A percentile compares a stretch with the other conserved stretches of the same genome.
phyloP scores from a whole-genome alignment of 2,329 filamentous ascomycete species.

The Diplodia corticola region DNA sequence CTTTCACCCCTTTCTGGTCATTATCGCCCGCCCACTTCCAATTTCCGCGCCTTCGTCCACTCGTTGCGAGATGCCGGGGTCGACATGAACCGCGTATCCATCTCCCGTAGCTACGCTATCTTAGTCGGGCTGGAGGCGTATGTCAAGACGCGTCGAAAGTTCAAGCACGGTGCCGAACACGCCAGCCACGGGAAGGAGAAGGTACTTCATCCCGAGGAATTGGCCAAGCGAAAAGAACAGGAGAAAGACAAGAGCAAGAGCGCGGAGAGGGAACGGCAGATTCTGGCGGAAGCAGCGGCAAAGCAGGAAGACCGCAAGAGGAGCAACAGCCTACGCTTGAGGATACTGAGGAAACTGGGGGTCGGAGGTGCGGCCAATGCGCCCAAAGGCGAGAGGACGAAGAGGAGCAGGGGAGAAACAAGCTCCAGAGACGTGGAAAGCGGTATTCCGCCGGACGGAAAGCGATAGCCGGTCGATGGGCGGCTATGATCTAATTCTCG shows the following conservation, averaged over 20 bases:
- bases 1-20: slow-evolving; percentile 72
- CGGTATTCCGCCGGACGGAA: slow-evolving; percentile 37
- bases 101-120: slow-evolving; percentile 79
- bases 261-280: slow-evolving; percentile 62
- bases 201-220: slow-evolving; percentile 62
- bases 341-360: slow-evolving; percentile 33
- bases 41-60: slow-evolving; percentile 79
- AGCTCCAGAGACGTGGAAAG: slow-evolving; percentile 34
- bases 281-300: slow-evolving; percentile 42
- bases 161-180: slow-evolving; percentile 57
- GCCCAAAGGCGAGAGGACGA: slow-evolving; percentile 27
- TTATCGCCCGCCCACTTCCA: slow-evolving; percentile 79
- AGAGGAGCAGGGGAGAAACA: not conserved
- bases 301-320: slow-evolving; percentile 46
- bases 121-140: slow-evolving; percentile 82
- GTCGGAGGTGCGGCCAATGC: slow-evolving; percentile 29
- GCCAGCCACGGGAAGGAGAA: slow-evolving; percentile 58
- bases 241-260: slow-evolving; percentile 59
- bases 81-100: slow-evolving; percentile 76
- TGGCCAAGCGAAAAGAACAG: slow-evolving; percentile 47
- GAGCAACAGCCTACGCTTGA: slow-evolving; percentile 29
- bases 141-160: slow-evolving; percentile 64
- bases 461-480: slow-evolving; percentile 18
- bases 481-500: not conserved
- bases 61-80: slow-evolving; percentile 70